phyloP scores from a whole-genome alignment of 345 rosid species.

The Populus simonii region DNA sequence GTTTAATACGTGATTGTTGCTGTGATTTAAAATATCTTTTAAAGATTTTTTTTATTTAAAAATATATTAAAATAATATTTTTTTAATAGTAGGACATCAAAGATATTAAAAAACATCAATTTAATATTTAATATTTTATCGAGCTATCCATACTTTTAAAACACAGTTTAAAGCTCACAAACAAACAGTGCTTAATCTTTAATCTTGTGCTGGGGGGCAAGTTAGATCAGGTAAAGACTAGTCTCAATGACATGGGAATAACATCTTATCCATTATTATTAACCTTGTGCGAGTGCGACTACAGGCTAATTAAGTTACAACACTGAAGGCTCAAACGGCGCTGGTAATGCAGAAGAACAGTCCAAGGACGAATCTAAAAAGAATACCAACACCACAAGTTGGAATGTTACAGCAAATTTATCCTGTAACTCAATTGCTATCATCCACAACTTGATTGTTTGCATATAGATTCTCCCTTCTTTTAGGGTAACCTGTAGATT shows the following conservation, averaged over 20 bases:
- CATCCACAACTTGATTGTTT: conserved; percentile 59
- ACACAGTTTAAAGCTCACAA: no score
- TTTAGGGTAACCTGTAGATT: conserved; percentile 52
- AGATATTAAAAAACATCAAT: no score
- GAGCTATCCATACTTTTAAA: no score
- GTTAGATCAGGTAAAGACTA: neutral
- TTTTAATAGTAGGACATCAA: no score
- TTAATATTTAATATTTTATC: no score
- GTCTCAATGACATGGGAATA: neutral
- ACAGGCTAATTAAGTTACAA: conserved; percentile 18
- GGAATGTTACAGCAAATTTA: neutral
- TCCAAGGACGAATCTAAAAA: conserved; percentile 8
- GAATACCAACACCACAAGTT: conserved; percentile 10
- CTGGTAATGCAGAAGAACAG: conserved; percentile 7
- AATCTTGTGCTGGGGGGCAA: no score
- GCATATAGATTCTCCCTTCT: conserved; percentile 60
- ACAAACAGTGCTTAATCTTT: no score
- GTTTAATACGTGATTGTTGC: no score
- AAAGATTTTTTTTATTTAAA: no score
- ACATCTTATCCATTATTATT: conserved; percentile 18
- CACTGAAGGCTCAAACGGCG: conserved; percentile 20
- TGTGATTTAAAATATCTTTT: no score
- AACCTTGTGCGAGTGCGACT: conserved; percentile 1
- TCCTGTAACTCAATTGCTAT: conserved; percentile 36
- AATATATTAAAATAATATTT: no score